Evolutionary conservation across 495 filamentous ascomycete genomes (phyloP), one percentile per base, ranked within the genome.

Genomic region (Bombardia bombarda): DNA sequence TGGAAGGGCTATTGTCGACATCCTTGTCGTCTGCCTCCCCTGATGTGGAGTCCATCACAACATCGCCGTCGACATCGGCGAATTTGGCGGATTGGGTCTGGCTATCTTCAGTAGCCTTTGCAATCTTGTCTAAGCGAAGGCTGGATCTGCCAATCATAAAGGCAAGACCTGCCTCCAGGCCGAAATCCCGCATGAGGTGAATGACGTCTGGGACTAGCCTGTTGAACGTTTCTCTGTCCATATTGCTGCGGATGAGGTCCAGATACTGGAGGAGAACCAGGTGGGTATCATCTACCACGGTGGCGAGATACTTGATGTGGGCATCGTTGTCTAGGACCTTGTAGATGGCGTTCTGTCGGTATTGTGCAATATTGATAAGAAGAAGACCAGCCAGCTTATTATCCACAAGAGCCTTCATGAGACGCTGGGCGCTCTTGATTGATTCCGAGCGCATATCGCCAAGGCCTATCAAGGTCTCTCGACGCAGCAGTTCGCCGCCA

Each of bases 211-310:
- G 93, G n/a, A 97, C 78, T 30, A 82, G 75, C 6, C 70, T 68
- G 56, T 93, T 84, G 50, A 96, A 97, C 26, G 92, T 80, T 23
- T 83, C 79, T 3, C 78, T 66, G 0, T 82, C 69, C 10, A 97
- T 58, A 54, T 86, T 89, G 55, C 77, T 86, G 44, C 84, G 80
- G 35, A 99, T 72, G 13, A 97, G 67, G 53, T 97, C 92, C 12
- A 97, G 70, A 54, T 92, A 97, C 51, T 95, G 90, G 14, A 76
- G 74, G 8, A 97, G 75, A 30, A 90, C 77, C 20, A 79, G 74
- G 48, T 94, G 86, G 21, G 95, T 84, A 58, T 93, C 87, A 53
- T 99, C 93, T 38, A 93, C 80, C 38, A 95, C 77, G 43, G 85
- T 83, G 7, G 85, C 83, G 12, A 96, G 57, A 22, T 92, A 72